These are phyloP conservation scores for Piper betle DNA, from an alignment of 164 flowering plant genomes.

Conservation along the genomic window DNA sequence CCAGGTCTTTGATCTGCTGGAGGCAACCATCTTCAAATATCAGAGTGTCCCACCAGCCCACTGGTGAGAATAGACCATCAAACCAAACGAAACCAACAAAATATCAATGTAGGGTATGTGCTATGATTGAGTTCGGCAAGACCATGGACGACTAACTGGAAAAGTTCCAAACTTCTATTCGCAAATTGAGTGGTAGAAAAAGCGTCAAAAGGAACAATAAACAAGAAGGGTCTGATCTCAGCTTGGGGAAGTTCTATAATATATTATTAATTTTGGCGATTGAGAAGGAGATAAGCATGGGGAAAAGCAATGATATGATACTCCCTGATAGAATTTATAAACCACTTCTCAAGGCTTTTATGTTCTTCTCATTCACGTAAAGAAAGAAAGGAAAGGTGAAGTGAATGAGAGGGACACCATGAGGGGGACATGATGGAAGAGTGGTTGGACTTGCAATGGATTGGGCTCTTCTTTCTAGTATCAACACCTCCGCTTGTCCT, in stretches of 20 bases:
- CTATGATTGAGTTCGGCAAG: not conserved
- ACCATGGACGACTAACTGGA: not conserved
- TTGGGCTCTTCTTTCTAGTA: not conserved
- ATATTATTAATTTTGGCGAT: not conserved
- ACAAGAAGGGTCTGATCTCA: not conserved
- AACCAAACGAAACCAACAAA: not conserved
- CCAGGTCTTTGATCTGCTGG: not conserved
- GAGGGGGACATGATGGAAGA: conserved; percentile 4
- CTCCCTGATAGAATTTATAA: too few species aligned
- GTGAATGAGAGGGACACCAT: conserved; percentile 1
- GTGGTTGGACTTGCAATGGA: conserved; percentile 6
- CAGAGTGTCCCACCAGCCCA: not conserved
- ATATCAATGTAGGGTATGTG: not conserved
- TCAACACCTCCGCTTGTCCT: conserved; percentile 13
- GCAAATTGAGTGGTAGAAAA: not conserved
- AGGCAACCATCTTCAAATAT: not conserved
- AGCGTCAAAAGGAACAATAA: not conserved
- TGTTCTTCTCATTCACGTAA: not conserved
- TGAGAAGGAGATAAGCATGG: not conserved
- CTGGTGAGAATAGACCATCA: not conserved
- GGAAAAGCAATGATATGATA: not conserved
- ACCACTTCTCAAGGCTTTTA: not conserved
- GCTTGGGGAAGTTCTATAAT: not conserved
- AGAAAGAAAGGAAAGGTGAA: not conserved
- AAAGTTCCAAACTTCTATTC: conserved; percentile 1